A percentile compares a stretch with the other conserved stretches of the same genome.
phyloP scores from a whole-genome alignment of 1,284 basidiomycete species.

The Ustilago lituana region DNA sequence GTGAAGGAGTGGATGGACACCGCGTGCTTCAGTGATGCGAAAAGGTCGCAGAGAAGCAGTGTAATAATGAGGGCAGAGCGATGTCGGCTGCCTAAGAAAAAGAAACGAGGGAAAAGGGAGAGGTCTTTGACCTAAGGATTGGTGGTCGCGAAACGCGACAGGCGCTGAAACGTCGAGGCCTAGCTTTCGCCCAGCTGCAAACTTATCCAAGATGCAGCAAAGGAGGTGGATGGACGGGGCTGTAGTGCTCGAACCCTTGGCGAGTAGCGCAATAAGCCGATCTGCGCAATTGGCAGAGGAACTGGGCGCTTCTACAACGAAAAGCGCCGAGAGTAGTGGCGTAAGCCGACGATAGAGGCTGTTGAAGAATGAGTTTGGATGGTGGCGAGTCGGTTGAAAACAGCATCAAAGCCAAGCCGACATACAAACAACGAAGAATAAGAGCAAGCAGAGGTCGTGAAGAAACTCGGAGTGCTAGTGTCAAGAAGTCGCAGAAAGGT shows the following conservation, averaged over 20 bases:
- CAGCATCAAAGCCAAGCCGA: constrained; percentile 37
- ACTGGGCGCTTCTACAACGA: constrained; percentile 1
- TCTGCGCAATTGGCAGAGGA: too few species aligned
- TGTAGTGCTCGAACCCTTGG: constrained; percentile 21
- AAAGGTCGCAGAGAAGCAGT: constrained; percentile 25
- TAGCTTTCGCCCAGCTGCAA: constrained; percentile 14
- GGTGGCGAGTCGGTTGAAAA: constrained; percentile 15
- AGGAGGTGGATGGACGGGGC: not conserved
- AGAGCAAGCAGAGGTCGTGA: constrained; percentile 2
- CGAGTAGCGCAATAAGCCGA: constrained; percentile 10
- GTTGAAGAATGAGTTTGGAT: constrained; percentile 9
- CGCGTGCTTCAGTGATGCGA: constrained; percentile 15
- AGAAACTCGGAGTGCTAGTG: constrained; percentile 2
- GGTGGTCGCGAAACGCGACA: constrained; percentile 23
- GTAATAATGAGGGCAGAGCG: constrained; percentile 37
- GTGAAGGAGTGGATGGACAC: not conserved
- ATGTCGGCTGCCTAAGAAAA: constrained; percentile 41
- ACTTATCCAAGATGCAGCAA: constrained; percentile 22
- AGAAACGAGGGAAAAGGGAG: not conserved
- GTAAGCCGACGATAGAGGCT: constrained; percentile 23
- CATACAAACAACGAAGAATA: not conserved
- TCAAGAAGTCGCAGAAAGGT: constrained; percentile 7
- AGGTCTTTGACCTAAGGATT: not conserved
- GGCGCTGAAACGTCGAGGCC: constrained; percentile 21
- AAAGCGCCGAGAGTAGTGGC: constrained; percentile 1